Base-by-base conservation (phyloP, 495 filamentous ascomycete species). In the Hypoxylon trugodes region DNA sequence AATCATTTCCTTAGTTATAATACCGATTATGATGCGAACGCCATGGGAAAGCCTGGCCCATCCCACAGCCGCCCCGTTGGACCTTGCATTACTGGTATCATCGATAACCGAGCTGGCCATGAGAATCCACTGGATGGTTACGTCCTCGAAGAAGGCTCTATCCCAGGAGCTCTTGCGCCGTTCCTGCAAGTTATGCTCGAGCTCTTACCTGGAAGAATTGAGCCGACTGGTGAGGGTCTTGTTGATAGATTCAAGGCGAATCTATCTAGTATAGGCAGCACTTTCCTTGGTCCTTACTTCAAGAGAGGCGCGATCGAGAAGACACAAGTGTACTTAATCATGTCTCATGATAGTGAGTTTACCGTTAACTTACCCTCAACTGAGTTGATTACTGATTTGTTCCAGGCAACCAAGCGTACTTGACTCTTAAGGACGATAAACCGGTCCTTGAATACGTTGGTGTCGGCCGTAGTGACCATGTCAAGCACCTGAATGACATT, bases 271-370 rank as follows among this genome's bases (percentile, higher is more conserved):
- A 70, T 79, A 3, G 82, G 81, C 33, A 84, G 81, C 59, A 54
- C 77, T 7, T 72, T 89, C 25, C 59, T 86, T 1, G 87, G 87
- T 0, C 82, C 86, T 0, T 89, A 87, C 56, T 80, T 73, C 51
- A 68, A 69, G 15, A 77, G 79, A 28, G 83, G 86, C 10, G 80
- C 81, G 21, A 67, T 87, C 1, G 82, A 83, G 61, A 81, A 73
- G 49, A 91, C 86, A 0, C 83, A 88, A 63, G 78, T 85, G 5
- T 90, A 89, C 72, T 75, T 90, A n/a, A 81, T 89, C 55, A 90
- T 91, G 88, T 86, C 81, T 5, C 87, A 90, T 61, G 88, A 89
- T 61, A 85, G 81, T 76, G 68, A 69, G 73, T 69, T 15, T 12
- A 2, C 24, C 40, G 6, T 25, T 37, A 5, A 36, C 9, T 15